Evolutionary conservation across 2,329 filamentous ascomycete species (phyloP), one percentile per base, ranked within the genome.

Genomic region (Ascomycota sp.): DNA sequence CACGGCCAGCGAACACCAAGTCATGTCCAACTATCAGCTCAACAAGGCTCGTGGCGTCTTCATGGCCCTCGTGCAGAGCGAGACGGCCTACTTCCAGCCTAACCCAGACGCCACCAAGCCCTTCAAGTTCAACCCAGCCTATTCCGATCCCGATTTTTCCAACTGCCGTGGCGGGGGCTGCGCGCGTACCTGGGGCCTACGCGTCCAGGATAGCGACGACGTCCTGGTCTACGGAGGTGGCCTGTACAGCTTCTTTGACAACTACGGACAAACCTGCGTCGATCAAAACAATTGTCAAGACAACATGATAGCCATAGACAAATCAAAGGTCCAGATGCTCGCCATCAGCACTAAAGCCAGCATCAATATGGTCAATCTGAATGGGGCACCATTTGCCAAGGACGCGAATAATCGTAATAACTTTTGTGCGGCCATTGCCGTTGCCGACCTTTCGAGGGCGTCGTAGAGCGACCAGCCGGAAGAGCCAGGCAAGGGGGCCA

Each of bases 1-100:
- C 59, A 89, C 80, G 2, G 58, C 66, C n/a, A 63, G 67, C 13
- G 70, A 75, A 55, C 70, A 75, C 53, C 68, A 47, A 33, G 64
- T 72, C 25, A 54, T 75, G 17, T 82, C 79, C 57, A 86, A 94
- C 59, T 93, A 92, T 59, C 78, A 92, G 52, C 58, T 94, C 43
- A 58, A 65, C 45, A 74, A 75, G 36, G 80, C 83, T 2, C 63
- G 70, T 44, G 76, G 85, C 45, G 63, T 92, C 37, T 92, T 77
- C 58, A 75, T 91, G 65, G 74, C 69, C 8, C 57, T 80, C 30
- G 81, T 92, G 43, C 85, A 94, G 56, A 80, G 79, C 4, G 86
- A 94, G 56, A 93, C 83, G 5, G 78, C 83, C 21, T 83, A 80
- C 60, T 82, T 76, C 63, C 80, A 92, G 56, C 68, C 76, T 47